phyloP scores from a whole-genome alignment of 352 stramenopile genomes.

The Globisporangium solare region DNA sequence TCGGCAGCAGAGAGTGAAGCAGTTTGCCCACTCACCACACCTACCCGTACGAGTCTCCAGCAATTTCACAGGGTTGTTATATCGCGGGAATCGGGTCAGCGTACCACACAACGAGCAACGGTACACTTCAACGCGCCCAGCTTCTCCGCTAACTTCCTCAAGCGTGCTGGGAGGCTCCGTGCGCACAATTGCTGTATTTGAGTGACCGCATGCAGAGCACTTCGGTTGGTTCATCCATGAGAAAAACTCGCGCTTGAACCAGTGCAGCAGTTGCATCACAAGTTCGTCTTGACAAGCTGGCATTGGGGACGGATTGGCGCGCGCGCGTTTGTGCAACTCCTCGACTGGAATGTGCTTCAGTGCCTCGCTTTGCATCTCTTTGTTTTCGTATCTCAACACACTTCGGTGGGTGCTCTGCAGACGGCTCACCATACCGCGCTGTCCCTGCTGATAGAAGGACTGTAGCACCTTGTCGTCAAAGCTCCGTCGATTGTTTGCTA shows the following conservation, averaged over 20 bases:
- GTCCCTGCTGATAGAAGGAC: slow-evolving; percentile 37
- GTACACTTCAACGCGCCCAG: slow-evolving; percentile 86
- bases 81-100: slow-evolving; percentile 84
- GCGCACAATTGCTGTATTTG: slow-evolving; percentile 39
- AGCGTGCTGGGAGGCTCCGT: slow-evolving; percentile 40
- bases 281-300: slow-evolving; percentile 61
- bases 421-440: slow-evolving; percentile 40
- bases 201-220: slow-evolving; percentile 47
- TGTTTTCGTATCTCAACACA: slow-evolving; percentile 59
- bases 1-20: slow-evolving; percentile 88
- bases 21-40: slow-evolving; percentile 93
- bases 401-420: slow-evolving; percentile 46
- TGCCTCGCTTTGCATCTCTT: slow-evolving; percentile 59
- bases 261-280: slow-evolving; percentile 70
- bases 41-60: slow-evolving; percentile 76
- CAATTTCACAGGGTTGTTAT: slow-evolving; percentile 88
- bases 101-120: slow-evolving; percentile 48
- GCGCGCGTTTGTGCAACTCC: slow-evolving; percentile 57
- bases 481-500: slow-evolving; percentile 11
- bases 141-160: slow-evolving; percentile 58
- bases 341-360: slow-evolving; percentile 63
- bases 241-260: slow-evolving; percentile 91
- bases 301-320: slow-evolving; percentile 42
- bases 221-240: slow-evolving; percentile 85
- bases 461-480: slow-evolving; percentile 33